These are phyloP conservation scores for Thecamonas trahens DNA, from an alignment of 78 protist species.

Conservation along the genomic window DNA sequence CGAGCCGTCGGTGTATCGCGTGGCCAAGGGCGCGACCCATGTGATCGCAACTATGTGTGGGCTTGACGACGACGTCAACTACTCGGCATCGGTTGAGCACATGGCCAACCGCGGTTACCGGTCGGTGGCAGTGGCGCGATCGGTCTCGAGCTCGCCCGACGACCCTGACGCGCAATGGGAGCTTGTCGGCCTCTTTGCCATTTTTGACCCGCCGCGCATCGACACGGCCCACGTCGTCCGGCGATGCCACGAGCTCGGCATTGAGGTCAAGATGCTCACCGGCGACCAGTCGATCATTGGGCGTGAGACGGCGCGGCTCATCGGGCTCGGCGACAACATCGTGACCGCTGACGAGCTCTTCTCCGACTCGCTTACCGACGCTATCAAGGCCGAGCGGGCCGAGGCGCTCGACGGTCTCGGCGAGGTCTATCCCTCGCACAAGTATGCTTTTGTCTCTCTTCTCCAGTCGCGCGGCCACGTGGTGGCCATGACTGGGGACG, in stretches of 20 bases:
- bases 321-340: too few relatives aligned
- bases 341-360: too few relatives aligned
- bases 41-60: too few relatives aligned
- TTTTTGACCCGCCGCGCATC: slow-evolving; percentile 86
- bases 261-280: slow-evolving; percentile 86
- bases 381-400: slow-evolving; percentile 22
- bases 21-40: slow-evolving; percentile 81
- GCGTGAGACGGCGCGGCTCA: slow-evolving; percentile 62
- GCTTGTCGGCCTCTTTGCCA: slow-evolving; percentile 68
- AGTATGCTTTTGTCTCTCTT: slow-evolving; percentile 73
- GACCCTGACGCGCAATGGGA: too few relatives aligned
- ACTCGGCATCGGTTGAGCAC: slow-evolving; percentile 35
- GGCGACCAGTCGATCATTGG: slow-evolving; percentile 88
- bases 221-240: slow-evolving; percentile 66
- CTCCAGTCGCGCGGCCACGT: slow-evolving; percentile 61
- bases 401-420: slow-evolving; percentile 75
- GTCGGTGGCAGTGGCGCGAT: too few relatives aligned
- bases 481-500: slow-evolving; percentile 95
- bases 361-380: too few relatives aligned
- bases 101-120: too few relatives aligned
- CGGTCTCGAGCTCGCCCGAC: too few relatives aligned
- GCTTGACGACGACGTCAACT: too few relatives aligned
- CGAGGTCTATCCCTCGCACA: slow-evolving; percentile 84
- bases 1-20: too few relatives aligned
- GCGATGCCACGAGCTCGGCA: slow-evolving; percentile 55